Conservation (phyloP, 2,329 filamentous ascomycete genomes). For the Cladophialophora exuberans region DNA sequence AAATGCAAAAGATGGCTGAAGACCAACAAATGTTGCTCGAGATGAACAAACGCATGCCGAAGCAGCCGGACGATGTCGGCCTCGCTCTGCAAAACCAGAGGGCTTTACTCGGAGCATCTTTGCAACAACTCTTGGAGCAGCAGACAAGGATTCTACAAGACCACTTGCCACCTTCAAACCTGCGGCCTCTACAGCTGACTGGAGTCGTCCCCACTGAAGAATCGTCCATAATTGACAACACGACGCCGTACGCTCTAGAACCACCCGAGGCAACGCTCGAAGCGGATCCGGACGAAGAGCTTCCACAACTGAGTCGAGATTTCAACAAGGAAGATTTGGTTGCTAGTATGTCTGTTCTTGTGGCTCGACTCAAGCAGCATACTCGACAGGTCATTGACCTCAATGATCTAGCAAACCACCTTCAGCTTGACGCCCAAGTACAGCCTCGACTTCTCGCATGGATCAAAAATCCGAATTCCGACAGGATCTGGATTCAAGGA, state of each 20-base stretch:
- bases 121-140: neutral
- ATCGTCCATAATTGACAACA: no score
- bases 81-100: neutral
- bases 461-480: neutral
- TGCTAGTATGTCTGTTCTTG: neutral
- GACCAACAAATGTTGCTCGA: neutral
- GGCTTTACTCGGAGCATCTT: neutral
- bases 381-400: neutral
- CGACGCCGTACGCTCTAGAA: neutral
- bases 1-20: no score
- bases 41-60: no score
- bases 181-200: neutral
- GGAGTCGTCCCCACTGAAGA: no score
- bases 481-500: neutral
- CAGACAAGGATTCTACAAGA: no score
- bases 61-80: no score
- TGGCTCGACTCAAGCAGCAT: neutral
- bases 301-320: neutral
- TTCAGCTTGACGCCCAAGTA: neutral
- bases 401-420: neutral
- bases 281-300: neutral
- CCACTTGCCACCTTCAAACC: neutral
- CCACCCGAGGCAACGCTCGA: neutral
- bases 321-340: neutral
- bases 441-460: neutral